Evolutionary conservation across 2,329 filamentous ascomycete species (phyloP), one percentile per base, ranked within the genome.

Genomic region (Botrytis byssoidea): DNA sequence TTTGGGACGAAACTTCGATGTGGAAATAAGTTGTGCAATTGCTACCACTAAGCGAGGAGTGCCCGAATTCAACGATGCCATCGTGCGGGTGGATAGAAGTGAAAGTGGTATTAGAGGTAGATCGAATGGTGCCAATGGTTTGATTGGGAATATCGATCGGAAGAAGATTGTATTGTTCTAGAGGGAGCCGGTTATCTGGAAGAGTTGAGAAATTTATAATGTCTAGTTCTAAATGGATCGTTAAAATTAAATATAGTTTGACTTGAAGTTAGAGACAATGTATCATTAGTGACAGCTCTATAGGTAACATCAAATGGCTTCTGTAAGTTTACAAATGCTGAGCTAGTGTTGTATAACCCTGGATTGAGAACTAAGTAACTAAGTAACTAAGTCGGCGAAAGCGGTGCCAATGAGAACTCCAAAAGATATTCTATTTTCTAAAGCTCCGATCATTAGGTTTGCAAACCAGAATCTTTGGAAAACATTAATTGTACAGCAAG

Each of bases 281-380:
- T 51, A 71, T 74, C 68, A 18, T 55, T 59, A 10, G 70, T 73
- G 18, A 35, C 61, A 12, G 68, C 72, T 44, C 37, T 67, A 72
- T 74, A 68, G 4, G 60, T 73, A 9, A 55, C 72, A 35, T 57
- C 46, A 40, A 70, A 75, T 14, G 63, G 48, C 4, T n/a, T 55
- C n/a, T 66, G 7, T 25, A 70, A 37, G 48, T 37, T 37, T 32
- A 16, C n/a, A 10, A 44, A 73, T 12, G 25, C 32, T 4, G 35
- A 20, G 48, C 63, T 67, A 5, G 68, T 35, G 4, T 63, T 61
- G n/a, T 76, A 76, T 8, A 73, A 37, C 0, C 72, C 72, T 8
- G 74, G 65, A n/a, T 76, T 77, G 1, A 76, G 42, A 61, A 74
- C 64, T 18, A 76, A 60, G 51, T 76, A 61, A 74, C 64, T 18